Evolutionary conservation across 345 rosid species (phyloP), one percentile per base, ranked within the genome.

Genomic region (Cochlearia excelsa): DNA sequence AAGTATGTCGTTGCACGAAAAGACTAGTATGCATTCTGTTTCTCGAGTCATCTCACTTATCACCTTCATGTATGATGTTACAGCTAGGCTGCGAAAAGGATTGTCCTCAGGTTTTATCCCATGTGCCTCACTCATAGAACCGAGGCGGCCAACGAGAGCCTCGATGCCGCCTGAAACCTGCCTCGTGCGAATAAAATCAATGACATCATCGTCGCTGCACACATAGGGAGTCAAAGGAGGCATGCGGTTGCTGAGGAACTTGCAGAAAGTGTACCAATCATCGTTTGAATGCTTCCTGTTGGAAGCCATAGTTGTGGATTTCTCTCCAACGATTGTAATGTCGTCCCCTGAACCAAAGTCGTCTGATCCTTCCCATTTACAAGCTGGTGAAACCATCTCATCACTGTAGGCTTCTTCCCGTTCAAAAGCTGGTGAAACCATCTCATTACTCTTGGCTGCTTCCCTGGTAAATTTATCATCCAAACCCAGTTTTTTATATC

Each of bases 191-290:
- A 65, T 60, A 37, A 65, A 65, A 28, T 54, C 54, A 46, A 54
- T 45, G 38, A 2, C 61, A 0, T 46, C 61, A 0, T 54, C 0
- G 26, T 30, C 27, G 0, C 54, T 65, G 47, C 61, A 65, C 0
- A 5, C 30, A 54, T 1, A 46, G 41, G 2, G 30, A 54, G 2
- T 46, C 48, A 30, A 46, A 2, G 61, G 41, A 54, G 9, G 61
- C 4, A 16, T 0, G 1, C 50, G 63, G 44, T 31, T 40, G 9
- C 5, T 26, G 6, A 40, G 44, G 23, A 89, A 86, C 50, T 86
- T 83, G 59, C 90, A 79, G 8, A 93, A 84, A 2, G 88, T 81
- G 23, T 68, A 78, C 41, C 82, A 84, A 69, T 86, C 83, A 27
- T 86, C 78, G 50, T 80, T 82, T 84, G 73, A 75, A 71, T 74